Conservation (phyloP, 2,329 filamentous ascomycete species). For the Exophiala alcalophila region DNA sequence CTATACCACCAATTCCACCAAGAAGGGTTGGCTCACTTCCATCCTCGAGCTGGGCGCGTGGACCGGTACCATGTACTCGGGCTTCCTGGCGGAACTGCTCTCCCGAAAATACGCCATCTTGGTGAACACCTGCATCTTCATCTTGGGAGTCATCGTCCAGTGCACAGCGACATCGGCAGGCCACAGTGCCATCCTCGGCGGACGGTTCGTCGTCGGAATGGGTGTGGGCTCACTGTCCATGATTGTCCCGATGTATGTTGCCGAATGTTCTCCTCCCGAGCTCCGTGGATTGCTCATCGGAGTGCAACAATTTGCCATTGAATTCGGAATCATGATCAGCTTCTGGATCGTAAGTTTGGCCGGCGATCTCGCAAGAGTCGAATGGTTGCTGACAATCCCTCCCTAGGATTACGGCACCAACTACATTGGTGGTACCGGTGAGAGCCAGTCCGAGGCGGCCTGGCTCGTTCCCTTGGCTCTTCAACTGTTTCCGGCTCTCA, state of each 20-base stretch:
- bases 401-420: constrained; percentile 48
- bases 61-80: constrained; percentile 39
- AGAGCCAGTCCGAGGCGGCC: constrained; percentile 60
- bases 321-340: constrained; percentile 44
- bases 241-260: constrained; percentile 42
- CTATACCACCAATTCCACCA: constrained; percentile 30
- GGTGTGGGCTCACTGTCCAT: constrained; percentile 44
- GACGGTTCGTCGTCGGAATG: constrained; percentile 43
- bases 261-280: constrained; percentile 39
- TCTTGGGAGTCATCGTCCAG: constrained; percentile 40
- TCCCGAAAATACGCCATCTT: constrained; percentile 38
- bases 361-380: neutral
- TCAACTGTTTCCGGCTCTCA: constrained; percentile 44
- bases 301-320: constrained; percentile 44
- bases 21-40: constrained; percentile 38
- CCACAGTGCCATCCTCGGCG: constrained; percentile 37
- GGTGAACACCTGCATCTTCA: constrained; percentile 37
- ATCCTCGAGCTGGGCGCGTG: constrained; percentile 44
- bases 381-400: constrained; percentile 17
- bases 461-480: constrained; percentile 68
- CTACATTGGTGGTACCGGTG: constrained; percentile 62
- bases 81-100: constrained; percentile 39
- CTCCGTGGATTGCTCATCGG: constrained; percentile 43
- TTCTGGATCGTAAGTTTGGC: constrained; percentile 40
- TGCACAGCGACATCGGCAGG: constrained; percentile 46